phyloP scores from a whole-genome alignment of 2,329 filamentous ascomycete species.

The Venturia oleaginea region DNA sequence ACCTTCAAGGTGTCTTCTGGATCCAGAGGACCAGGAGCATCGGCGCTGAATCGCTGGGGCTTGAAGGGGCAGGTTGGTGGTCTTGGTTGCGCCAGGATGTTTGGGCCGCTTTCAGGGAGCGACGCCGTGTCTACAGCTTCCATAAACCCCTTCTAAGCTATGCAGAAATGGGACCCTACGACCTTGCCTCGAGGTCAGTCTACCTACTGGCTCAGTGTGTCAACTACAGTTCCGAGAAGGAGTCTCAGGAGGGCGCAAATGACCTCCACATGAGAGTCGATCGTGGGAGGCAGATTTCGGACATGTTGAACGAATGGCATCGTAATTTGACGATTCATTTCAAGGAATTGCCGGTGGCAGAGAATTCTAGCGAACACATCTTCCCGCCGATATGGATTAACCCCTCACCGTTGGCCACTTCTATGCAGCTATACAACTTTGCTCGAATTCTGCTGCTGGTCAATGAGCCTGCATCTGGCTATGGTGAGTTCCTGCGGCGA shows the following conservation, averaged over 20 bases:
- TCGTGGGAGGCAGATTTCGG: slow-evolving; percentile 37
- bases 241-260: slow-evolving; percentile 34
- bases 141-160: slow-evolving; percentile 47
- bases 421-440: slow-evolving; percentile 45
- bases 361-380: slow-evolving; percentile 19
- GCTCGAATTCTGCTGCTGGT: slow-evolving; percentile 45
- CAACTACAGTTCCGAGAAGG: slow-evolving; percentile 49
- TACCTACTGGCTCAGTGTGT: slow-evolving; percentile 49
- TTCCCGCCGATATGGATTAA: slow-evolving; percentile 46
- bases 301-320: slow-evolving; percentile 43
- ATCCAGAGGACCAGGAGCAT: slow-evolving; percentile 55
- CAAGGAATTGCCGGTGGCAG: slow-evolving; percentile 29
- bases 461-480: slow-evolving; percentile 43
- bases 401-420: slow-evolving; percentile 35
- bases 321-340: slow-evolving; percentile 37
- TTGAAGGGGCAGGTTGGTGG: slow-evolving; percentile 55
- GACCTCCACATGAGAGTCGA: slow-evolving; percentile 36
- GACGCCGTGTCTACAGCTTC: slow-evolving; percentile 47
- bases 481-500: slow-evolving; percentile 38
- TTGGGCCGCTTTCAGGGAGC: slow-evolving; percentile 55
- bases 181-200: slow-evolving; percentile 44
- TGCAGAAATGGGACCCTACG: slow-evolving; percentile 40
- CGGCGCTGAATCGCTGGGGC: slow-evolving; percentile 47
- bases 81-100: slow-evolving; percentile 57
- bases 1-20: slow-evolving; percentile 57